Base-by-base conservation (phyloP, 192 early-diverging fungal genomes). In the Linnemannia hyalina region DNA sequence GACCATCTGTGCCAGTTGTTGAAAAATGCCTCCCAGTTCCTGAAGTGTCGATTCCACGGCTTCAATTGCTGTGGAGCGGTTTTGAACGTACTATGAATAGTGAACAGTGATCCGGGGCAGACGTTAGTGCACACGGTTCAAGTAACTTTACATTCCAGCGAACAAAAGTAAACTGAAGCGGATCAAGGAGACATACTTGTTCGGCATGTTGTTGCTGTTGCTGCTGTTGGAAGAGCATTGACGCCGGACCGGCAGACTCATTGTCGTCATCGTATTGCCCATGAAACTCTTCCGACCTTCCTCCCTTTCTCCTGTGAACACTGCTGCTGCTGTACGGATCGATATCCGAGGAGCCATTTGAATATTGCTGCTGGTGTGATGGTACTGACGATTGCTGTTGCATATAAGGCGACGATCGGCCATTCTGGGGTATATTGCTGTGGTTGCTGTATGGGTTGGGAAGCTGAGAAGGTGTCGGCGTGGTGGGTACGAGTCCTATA, bases 11-110 rank as follows among this genome's bases (percentile, higher is more conserved):
- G 96, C 95, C 70, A 98, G 92, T 77, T 97, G 94, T 82, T 94
- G 94, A 78, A 97, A 98, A 54, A 98, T 96, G 72, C 96, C 95
- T 26, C 97, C 96, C 22, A 99, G 93, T 84, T 99, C 99, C 0
- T 98, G 95, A 77, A 99, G 98, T 6, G 99, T 99, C 16, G 94
- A 94, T 81, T 99, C 98, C 73, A 99, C 99, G 6, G 96, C 96
- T 81, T 97, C 96, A 77, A 99, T 99, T 0, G 98, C 97, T 22
- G 95, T 94, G 1, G 95, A 93, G 52, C 99, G 93, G 70, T 92
- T 93, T 80, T 99, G 96, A 60, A 99, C 90, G 70, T 94, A 93
- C 91, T 96, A 88, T 89, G 90, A 93, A 90, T 5, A 20, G 15
- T 20, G 18, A 95, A 95, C 88, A 88, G 6, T 46, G 41, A 22